Percentiles rank a stretch among this genome's conserved stretches.
Evolutionary conservation across 208 protist species (phyloP).

Genomic region (Acanthamoeba rhysodes): DNA sequence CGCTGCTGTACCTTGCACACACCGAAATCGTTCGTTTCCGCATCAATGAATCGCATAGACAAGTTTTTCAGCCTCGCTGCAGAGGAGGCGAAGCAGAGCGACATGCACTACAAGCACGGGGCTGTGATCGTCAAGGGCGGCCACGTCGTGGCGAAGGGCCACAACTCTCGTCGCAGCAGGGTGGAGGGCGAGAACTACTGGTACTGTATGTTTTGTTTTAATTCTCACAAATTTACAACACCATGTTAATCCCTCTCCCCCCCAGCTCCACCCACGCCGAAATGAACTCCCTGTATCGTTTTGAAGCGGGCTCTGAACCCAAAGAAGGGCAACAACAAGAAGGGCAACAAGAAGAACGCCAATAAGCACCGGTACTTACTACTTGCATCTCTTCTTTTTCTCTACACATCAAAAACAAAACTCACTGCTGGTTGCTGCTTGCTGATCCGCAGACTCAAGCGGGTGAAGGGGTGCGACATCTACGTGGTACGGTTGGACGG

Average conservation of each 20-base stretch:
- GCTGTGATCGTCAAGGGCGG: constrained; percentile 60
- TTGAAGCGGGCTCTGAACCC: constrained; percentile 12
- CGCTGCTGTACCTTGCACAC: not conserved
- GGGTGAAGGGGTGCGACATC: constrained; percentile 42
- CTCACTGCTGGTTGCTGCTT: not conserved
- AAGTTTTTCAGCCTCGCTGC: constrained; percentile 20
- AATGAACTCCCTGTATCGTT: constrained; percentile 47
- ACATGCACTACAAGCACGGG: constrained; percentile 49
- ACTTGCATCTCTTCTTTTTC: not conserved
- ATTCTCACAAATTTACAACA: not conserved
- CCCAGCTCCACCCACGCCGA: constrained; percentile 64
- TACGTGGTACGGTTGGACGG: constrained; percentile 48
- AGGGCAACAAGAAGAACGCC: constrained; percentile 32
- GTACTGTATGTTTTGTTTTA: not conserved
- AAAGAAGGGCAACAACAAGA: not conserved
- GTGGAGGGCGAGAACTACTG: constrained; percentile 27
- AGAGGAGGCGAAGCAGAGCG: constrained; percentile 25
- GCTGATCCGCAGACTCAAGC: not conserved
- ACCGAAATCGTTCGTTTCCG: not conserved
- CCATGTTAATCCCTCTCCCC: not conserved
- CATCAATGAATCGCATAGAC: constrained; percentile 21
- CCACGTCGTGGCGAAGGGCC: not conserved
- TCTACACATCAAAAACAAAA: not conserved
- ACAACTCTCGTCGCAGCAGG: constrained; percentile 54
- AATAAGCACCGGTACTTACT: constrained; percentile 38